Evolutionary conservation across 192 early-diverging fungal species (phyloP), one percentile per base, ranked within the genome.

Genomic region (Gigaspora rosea): DNA sequence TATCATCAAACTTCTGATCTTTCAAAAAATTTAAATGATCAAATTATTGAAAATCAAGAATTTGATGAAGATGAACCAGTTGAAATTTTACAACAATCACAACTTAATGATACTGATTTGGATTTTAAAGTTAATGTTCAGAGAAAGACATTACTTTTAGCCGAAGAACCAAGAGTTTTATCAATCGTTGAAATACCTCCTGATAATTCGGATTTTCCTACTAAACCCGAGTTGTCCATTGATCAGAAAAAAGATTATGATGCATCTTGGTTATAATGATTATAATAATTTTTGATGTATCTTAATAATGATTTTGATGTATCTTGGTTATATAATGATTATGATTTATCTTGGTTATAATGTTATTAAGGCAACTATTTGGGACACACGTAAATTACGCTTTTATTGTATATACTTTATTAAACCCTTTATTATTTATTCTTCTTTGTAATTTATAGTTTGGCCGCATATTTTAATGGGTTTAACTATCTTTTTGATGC

Each of bases 101-200:
- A 22, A 33, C 33, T 63, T 13, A 63, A 63, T 32, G 67, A 70
- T 20, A 50, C 67, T 33, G 67, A 70, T 50, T 70, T 70, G 47
- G 22, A 20, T 70, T 70, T 70, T 51, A 46, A 70, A 51, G 67
- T 70, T 48, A 70, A 70, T 32, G 41, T 70, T 33, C 16, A 18
- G 32, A 47, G 67, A n/a, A 70, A 70, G 27, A 47, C 67, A n/a
- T 15, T 27, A 18, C 41, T 70, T 27, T 47, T 70, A 32, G 15
- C 67, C 20, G 13, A 70, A 9, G 32, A 22, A 35, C 15, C 27
- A 32, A 35, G 61, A 63, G 33, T 5, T 35, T 32, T 5, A 9
- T 59, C 13, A 16, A 9, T 18, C 0, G 16, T 59, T 59, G 61
- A 63, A 63, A 63, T 63, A 33, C 61, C 61, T 32, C 61, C 61